Evolutionary conservation across 2,329 filamentous ascomycete species (phyloP).

Genomic region (Ophiostoma ips): DNA sequence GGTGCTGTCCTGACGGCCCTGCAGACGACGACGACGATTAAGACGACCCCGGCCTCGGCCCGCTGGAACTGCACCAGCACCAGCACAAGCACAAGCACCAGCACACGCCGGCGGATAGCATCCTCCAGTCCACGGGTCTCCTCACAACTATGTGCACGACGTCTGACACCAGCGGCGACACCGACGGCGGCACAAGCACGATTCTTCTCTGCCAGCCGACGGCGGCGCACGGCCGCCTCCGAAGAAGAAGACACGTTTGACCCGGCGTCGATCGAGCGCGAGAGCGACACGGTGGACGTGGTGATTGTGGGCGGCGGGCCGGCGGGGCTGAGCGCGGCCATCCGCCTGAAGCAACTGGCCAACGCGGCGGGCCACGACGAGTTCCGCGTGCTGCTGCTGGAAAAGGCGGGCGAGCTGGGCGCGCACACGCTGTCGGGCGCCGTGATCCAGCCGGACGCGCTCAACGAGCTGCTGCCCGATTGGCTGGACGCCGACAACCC

Average conservation of each 20-base stretch:
- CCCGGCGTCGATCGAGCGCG: slow-evolving; percentile 59
- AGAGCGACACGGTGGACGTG: slow-evolving; percentile 88
- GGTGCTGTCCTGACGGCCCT: not conserved
- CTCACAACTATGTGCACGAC: not conserved
- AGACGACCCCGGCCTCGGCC: no score
- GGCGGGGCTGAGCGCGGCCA: slow-evolving; percentile 81
- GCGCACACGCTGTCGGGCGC: slow-evolving; percentile 94
- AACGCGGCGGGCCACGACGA: slow-evolving; percentile 92
- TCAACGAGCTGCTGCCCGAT: slow-evolving; percentile 84
- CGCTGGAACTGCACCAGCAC: slow-evolving; percentile 5
- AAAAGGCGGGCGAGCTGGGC: slow-evolving; percentile 90
- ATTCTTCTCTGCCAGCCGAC: slow-evolving; percentile 16
- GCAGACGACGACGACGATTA: not conserved
- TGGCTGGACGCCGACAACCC: slow-evolving; percentile 86
- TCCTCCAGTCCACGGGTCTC: not conserved
- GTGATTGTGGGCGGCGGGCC: slow-evolving; percentile 96
- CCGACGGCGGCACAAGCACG: slow-evolving; percentile 4
- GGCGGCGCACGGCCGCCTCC: slow-evolving; percentile 15
- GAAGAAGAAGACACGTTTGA: slow-evolving; percentile 45
- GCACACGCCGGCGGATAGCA: not conserved
- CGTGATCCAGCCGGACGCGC: slow-evolving; percentile 76
- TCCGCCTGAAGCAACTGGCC: slow-evolving; percentile 87
- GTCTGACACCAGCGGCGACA: not conserved
- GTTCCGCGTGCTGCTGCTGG: slow-evolving; percentile 80
- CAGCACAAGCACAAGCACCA: not conserved